These are phyloP conservation scores for Ascochyta koolunga DNA, from an alignment of 2,329 filamentous ascomycete species.

Conservation along the genomic window DNA sequence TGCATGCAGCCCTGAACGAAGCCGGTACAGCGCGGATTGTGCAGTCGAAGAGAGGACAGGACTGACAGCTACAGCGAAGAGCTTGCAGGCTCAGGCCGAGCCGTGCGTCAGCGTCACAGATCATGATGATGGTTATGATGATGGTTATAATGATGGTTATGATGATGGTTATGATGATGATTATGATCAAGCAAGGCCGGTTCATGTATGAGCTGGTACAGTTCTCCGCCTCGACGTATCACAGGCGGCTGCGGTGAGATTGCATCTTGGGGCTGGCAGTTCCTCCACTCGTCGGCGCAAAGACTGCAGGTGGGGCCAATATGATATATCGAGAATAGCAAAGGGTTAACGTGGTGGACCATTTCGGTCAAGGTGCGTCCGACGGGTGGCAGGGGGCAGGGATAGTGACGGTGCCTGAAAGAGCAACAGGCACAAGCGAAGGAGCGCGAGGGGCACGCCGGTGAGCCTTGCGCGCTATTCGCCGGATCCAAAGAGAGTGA, in stretches of 20 bases:
- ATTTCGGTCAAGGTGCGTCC: conserved; percentile 6
- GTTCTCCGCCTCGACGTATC: conserved; percentile 7
- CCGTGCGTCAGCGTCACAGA: not conserved
- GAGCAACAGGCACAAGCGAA: conserved; percentile 1
- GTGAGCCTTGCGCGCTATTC: conserved; percentile 2
- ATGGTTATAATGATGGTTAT: too few relatives aligned
- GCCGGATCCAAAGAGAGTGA: not conserved
- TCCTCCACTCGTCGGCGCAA: not conserved
- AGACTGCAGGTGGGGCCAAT: conserved; percentile 14
- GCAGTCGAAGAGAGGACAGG: not conserved
- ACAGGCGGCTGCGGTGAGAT: conserved; percentile 4
- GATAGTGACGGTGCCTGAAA: conserved; percentile 6
- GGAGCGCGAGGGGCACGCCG: conserved; percentile 6
- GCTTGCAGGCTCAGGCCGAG: too few relatives aligned
- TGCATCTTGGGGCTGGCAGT: conserved; percentile 7
- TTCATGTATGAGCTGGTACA: not conserved
- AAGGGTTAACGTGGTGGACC: conserved; percentile 1
- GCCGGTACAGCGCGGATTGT: conserved; percentile 4
- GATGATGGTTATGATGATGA: too few relatives aligned
- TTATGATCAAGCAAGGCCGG: too few relatives aligned
- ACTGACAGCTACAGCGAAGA: too few relatives aligned
- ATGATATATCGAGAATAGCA: too few relatives aligned
- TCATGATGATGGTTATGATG: not conserved
- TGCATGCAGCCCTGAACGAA: not conserved
- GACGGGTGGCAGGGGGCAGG: conserved; percentile 1